Evolutionary conservation across 441 rosid species (phyloP), one percentile per base, ranked within the genome.

Genomic region (Metrosideros polymorpha): DNA sequence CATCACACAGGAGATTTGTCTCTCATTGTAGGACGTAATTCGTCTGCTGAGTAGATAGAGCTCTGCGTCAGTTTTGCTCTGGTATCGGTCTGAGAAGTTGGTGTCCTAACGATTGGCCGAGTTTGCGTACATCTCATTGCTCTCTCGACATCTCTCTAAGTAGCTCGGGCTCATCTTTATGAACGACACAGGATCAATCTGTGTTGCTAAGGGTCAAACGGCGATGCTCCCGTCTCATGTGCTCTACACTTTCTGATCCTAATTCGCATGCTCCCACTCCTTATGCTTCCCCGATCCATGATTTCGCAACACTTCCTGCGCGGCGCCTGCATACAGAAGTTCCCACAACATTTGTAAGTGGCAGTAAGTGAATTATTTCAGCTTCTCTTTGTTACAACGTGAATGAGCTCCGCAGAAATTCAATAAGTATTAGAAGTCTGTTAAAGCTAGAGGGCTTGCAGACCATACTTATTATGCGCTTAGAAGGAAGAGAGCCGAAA

Each of bases 231-330:
- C 17, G 35, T 71, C 79, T 39, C n/a, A 35, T 71, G 79, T 71
- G 90, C 84, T 85, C 92, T 92, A 88, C 99, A 94, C 54, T 92
- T 94, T 87, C 96, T 93, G 91, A 96, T 88, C 91, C 95, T 91
- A 85, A 96, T 88, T 63, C 61, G 87, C 92, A 94, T 54, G 6
- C 86, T 91, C 85, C 89, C 86, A 14, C 86, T 89, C 61, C 84
- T 89, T 56, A 83, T 82, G 84, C 84, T 90, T 82, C 93, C 89
- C 30, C 82, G 85, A 86, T 92, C 91, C 84, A 89, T 83, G 43
- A 95, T 88, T 85, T 96, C 95, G 55, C 97, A 91, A 86, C 97
- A 95, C 9, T 92, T 95, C 87, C 96, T 94, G 63, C 90, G 86
- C 9, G 93, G 93, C 71, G 92, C 97, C 93, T 95, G 89, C 84